phyloP scores from a whole-genome alignment of 352 stramenopile genomes.

The Bremia lactucae region DNA sequence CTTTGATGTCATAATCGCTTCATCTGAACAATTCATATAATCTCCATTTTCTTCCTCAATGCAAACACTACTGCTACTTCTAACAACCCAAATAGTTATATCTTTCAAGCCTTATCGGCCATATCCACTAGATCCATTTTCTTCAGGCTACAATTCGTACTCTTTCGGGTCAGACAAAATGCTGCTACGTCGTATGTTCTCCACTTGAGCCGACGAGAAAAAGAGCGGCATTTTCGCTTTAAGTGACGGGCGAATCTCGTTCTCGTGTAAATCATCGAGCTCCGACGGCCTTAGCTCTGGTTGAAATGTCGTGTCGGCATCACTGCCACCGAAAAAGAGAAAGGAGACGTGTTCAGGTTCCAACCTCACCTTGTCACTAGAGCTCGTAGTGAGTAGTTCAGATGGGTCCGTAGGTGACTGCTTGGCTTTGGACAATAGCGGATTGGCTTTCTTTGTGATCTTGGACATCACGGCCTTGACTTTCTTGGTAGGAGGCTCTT shows the following conservation, averaged over 20 bases:
- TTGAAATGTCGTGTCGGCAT: constrained; percentile 37
- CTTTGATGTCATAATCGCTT: too few relatives aligned
- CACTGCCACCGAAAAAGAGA: constrained; percentile 55
- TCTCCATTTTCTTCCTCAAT: too few relatives aligned
- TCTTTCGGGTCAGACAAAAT: constrained; percentile 37
- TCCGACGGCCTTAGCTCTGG: constrained; percentile 26
- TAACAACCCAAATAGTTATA: constrained; percentile 27
- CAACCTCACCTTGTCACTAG: constrained; percentile 14
- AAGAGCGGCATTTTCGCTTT: constrained; percentile 57
- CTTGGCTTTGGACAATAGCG: constrained; percentile 4
- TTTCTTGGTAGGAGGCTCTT: constrained; percentile 13
- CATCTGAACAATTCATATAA: too few relatives aligned
- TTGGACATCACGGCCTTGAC: constrained; percentile 9
- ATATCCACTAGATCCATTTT: background rate
- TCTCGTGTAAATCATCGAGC: constrained; percentile 32
- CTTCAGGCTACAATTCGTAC: constrained; percentile 39
- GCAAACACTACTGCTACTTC: constrained; percentile 15
- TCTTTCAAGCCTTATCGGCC: constrained; percentile 3
- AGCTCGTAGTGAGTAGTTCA: constrained; percentile 22
- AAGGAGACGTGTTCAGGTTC: constrained; percentile 28
- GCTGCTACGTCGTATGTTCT: constrained; percentile 33
- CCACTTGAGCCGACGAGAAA: constrained; percentile 34
- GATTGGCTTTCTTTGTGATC: constrained; percentile 14
- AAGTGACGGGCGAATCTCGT: constrained; percentile 43
- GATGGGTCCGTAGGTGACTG: constrained; percentile 17